phyloP scores from a whole-genome alignment of 2,329 filamentous ascomycete genomes.

The Diaporthe caulivora region DNA sequence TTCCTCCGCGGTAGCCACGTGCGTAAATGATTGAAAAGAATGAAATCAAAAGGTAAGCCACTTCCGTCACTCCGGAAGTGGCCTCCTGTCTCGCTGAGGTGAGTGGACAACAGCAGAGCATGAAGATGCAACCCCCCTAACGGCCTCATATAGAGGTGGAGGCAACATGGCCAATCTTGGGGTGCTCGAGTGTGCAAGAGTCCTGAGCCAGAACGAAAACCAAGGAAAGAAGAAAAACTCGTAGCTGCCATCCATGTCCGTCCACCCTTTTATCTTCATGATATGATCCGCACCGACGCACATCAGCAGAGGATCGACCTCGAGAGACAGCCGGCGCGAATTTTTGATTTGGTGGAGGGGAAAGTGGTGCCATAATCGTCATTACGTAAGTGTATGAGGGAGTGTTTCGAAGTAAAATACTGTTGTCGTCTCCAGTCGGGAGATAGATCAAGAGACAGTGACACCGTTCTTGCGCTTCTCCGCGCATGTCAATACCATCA shows the following conservation, averaged over 20 bases:
- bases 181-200: constrained; percentile 4
- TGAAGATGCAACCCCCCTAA: constrained; percentile 13
- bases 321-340: constrained; percentile 33
- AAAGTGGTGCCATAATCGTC: constrained; percentile 38
- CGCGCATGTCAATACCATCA: constrained; percentile 87
- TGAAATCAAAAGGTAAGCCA: constrained; percentile 13
- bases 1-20: constrained; percentile 20
- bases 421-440: neutral
- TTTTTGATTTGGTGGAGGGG: constrained; percentile 3
- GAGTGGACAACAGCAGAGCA: constrained; percentile 16
- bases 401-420: constrained; percentile 25
- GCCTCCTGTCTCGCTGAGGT: constrained; percentile 16
- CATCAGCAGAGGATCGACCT: constrained; percentile 40
- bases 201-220: constrained; percentile 41
- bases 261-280: constrained; percentile 39
- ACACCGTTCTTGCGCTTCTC: constrained; percentile 85
- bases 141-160: constrained; percentile 14
- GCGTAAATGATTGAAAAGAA: constrained; percentile 38
- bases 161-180: constrained; percentile 20
- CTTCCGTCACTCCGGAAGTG: constrained; percentile 16
- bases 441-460: constrained; percentile 33
- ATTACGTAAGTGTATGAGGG: constrained; percentile 34
- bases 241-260: constrained; percentile 34
- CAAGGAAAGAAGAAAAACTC: constrained; percentile 44
- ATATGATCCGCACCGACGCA: constrained; percentile 46